Evolutionary conservation across 371 early-diverging fungal species (phyloP).

Genomic region (Rhizopus arrhizus): DNA sequence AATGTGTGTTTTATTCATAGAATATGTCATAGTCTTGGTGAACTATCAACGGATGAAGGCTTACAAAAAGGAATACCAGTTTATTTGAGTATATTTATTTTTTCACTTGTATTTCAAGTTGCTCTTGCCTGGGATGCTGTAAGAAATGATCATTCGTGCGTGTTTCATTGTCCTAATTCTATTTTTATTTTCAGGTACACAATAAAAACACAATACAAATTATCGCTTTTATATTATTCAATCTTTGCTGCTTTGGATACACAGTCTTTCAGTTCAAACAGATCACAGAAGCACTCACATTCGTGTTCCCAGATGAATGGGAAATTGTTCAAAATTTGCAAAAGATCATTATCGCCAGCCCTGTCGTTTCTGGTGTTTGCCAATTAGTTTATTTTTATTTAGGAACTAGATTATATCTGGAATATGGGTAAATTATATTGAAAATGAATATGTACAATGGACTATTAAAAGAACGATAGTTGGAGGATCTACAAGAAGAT

Average conservation of each 20-base stretch:
- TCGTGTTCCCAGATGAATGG: not conserved
- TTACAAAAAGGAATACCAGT: slow-evolving; percentile 58
- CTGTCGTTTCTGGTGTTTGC: slow-evolving; percentile 47
- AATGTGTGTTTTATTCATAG: not conserved
- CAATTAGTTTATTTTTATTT: slow-evolving; percentile 47
- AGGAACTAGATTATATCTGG: slow-evolving; percentile 68
- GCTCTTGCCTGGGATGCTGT: slow-evolving; percentile 78
- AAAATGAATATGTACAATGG: not conserved
- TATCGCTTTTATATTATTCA: slow-evolving; percentile 81
- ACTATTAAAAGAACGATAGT: slow-evolving; percentile 2
- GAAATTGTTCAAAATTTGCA: slow-evolving; percentile 15
- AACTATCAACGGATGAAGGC: slow-evolving; percentile 9
- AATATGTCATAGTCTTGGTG: slow-evolving; percentile 3
- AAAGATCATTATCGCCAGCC: slow-evolving; percentile 41
- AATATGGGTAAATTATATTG: slow-evolving; percentile 69
- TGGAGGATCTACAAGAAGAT: slow-evolving; percentile 35
- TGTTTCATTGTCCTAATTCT: not conserved
- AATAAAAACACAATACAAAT: slow-evolving; percentile 88
- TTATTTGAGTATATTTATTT: slow-evolving; percentile 76
- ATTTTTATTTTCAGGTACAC: slow-evolving; percentile 52
- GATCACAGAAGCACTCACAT: slow-evolving; percentile 30
- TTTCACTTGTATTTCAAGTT: slow-evolving; percentile 74
- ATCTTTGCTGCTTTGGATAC: slow-evolving; percentile 77
- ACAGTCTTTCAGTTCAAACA: slow-evolving; percentile 71
- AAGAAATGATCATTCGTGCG: slow-evolving; percentile 26